Percentiles rank a stretch among this genome's conserved stretches.
Evolutionary conservation across 208 protist species (phyloP).

Genomic region (Borovskyia barvae): DNA sequence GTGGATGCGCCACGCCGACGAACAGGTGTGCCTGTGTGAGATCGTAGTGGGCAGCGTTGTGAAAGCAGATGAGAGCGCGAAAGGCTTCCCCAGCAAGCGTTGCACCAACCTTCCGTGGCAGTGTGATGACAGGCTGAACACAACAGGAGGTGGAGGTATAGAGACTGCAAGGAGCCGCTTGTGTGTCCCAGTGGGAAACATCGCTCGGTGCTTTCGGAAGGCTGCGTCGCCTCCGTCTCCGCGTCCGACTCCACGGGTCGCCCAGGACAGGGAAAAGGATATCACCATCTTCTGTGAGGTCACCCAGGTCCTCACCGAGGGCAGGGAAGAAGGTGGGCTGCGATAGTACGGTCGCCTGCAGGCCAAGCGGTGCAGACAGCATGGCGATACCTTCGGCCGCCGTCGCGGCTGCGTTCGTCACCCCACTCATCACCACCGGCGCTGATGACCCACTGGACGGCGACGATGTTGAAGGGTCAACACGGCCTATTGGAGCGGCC

Average conservation of each 20-base stretch:
- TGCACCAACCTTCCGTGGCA: slow-evolving; percentile 49
- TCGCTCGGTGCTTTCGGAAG: no score
- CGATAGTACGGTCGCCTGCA: slow-evolving; percentile 56
- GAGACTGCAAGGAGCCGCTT: slow-evolving; percentile 3
- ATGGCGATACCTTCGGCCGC: slow-evolving; percentile 32
- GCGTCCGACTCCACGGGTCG: slow-evolving; percentile 17
- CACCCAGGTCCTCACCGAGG: slow-evolving; percentile 27
- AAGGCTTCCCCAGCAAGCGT: slow-evolving; percentile 58
- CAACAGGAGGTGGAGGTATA: slow-evolving; percentile 22
- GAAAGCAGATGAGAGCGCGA: slow-evolving; percentile 61
- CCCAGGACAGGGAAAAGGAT: slow-evolving; percentile 62
- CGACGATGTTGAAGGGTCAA: no score
- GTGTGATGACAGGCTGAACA: slow-evolving; percentile 41
- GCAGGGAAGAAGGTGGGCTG: slow-evolving; percentile 39
- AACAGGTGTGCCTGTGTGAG: slow-evolving; percentile 29
- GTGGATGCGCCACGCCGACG: slow-evolving; percentile 32
- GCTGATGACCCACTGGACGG: no score
- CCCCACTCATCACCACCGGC: no score
- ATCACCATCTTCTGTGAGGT: slow-evolving; percentile 59
- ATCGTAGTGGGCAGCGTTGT: slow-evolving; percentile 63
- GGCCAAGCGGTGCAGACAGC: slow-evolving; percentile 43
- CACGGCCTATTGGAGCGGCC: no score
- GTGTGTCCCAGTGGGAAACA: no score
- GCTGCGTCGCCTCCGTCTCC: no score
- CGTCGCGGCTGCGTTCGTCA: not conserved